Evolutionary conservation across 495 filamentous ascomycete genomes (phyloP), one percentile per base, ranked within the genome.

Genomic region (Aspergillus funiculosus): DNA sequence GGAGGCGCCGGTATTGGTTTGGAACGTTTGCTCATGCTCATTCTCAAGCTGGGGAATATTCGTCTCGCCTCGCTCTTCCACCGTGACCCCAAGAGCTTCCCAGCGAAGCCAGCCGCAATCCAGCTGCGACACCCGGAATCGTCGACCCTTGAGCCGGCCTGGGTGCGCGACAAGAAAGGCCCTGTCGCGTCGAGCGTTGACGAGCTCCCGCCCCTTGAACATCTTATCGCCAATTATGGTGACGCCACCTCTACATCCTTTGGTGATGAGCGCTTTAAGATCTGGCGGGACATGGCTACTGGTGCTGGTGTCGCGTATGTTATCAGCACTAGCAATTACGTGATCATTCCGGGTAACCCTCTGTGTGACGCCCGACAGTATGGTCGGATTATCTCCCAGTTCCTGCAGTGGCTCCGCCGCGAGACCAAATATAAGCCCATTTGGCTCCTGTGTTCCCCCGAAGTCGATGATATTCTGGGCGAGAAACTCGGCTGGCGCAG

Each of bases 1-100:
- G 90, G 86, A 0, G 90, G 90, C 30, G 88, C 86, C 50, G 90
- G 89, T 61, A 87, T 95, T 48, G 90, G 90, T 24, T 70, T 96
- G 5, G 90, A 96, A 65, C 85, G 89, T 34, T 69, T 95, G 4
- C 63, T 95, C 8, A 91, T 94, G 75, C 77, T 95, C 21, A 62
- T 94, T 46, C 71, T 96, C 19, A 78, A 85, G 51, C 68, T 95
- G 6, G 89, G 89, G 50, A 90, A 96, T 63, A 91, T 96, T 43
- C 82, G 90, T 21, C 77, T 92, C 25, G 88, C 87, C 1, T 89
- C 88, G 2, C 63, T 94, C 25, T 94, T 85, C 73, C 80, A 81
- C 24, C 80, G 89, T 42, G 90, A 95, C 63, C 89, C 90, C 5
- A 85, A 85, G 68, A 88, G 74, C 43, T 60, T 92, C 17, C 86